These are phyloP conservation scores for Cryptosporidium ubiquitum DNA, from an alignment of 169 alveolate species.

Conservation along the genomic window DNA sequence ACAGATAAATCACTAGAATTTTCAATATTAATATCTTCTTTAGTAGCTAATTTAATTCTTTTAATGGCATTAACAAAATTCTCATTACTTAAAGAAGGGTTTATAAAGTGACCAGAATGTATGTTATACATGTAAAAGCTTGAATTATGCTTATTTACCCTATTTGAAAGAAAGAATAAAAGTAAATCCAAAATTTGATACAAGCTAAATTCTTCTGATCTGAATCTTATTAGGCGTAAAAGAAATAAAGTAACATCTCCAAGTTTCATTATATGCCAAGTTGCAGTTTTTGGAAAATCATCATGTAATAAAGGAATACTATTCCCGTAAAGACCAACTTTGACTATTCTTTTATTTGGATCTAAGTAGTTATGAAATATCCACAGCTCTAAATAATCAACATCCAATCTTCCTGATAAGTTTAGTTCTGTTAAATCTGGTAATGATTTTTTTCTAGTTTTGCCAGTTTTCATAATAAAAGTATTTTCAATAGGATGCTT, in stretches of 20 bases:
- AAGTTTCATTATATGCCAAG: conserved; percentile 63
- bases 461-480: conserved; percentile 38
- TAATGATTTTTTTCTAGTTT: not conserved
- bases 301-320: conserved; percentile 11
- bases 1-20: conserved; percentile 9
- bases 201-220: conserved; percentile 50
- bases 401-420: conserved; percentile 50
- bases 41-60: conserved; percentile 20
- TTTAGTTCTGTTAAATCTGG: not conserved
- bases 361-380: conserved; percentile 27
- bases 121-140: conserved; percentile 62
- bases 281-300: conserved; percentile 42
- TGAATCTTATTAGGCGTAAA: conserved; percentile 27
- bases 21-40: not conserved
- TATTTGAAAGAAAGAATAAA: conserved; percentile 7
- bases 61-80: conserved; percentile 2
- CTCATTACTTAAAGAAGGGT: not conserved
- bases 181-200: conserved; percentile 8
- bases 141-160: conserved; percentile 3
- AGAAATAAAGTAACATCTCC: conserved; percentile 61
- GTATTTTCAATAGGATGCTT: conserved; percentile 40
- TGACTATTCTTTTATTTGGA: conserved; percentile 35
- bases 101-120: conserved; percentile 59
- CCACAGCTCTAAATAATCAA: conserved; percentile 66
- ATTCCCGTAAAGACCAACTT: conserved; percentile 54